Evolutionary conservation across 106 monocot genomes (phyloP), one percentile per base, ranked within the genome.

Genomic region (Apostasia ramifera): DNA sequence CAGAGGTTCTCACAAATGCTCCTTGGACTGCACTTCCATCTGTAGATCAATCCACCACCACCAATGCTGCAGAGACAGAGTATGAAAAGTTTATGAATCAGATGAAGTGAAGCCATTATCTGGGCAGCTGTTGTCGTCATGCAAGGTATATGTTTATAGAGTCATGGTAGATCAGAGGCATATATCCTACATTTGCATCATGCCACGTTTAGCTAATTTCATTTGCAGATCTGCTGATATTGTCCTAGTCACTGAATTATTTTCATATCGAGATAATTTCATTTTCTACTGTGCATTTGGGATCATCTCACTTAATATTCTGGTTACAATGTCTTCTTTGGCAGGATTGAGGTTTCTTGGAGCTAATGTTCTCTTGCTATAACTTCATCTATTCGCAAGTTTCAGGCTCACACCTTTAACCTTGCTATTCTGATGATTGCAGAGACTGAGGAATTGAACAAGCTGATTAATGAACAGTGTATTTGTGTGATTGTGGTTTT

Each of bases 401-500:
- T 81, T 81, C 71, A 70, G 81, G 75, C 69, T 87, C 82, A 83
- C 77, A 53, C 81, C 73, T 73, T 83, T 83, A 88, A 81, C 74
- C 76, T 84, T 88, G 78, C 80, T 81, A 69, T 83, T 83, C 72
- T 77, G 73, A 70, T 62, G 47, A 73, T 81, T 88, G 84, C 88
- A 84, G 88, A 81, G 73, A 66, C 15, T 67, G 57, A 52, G 14
- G 63, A 59, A 38, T 15, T 15, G 37, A 26, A 62, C 50, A 44
- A 66, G 41, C 8, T 40, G 14, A 46, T 66, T 45, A 40, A 43
- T 12, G 55, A 37, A 44, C 46, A 40, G 66, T 44, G 14, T 63
- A 66, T 66, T 60, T 63, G 61, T 65, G 65, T 65, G 47, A 48
- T 49, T 65, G 65, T 65, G 65, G 43, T 65, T 65, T 26, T 26